Evolutionary conservation across 192 early-diverging fungal genomes (phyloP).

Genomic region (Gryganskiella cystojenkinii): DNA sequence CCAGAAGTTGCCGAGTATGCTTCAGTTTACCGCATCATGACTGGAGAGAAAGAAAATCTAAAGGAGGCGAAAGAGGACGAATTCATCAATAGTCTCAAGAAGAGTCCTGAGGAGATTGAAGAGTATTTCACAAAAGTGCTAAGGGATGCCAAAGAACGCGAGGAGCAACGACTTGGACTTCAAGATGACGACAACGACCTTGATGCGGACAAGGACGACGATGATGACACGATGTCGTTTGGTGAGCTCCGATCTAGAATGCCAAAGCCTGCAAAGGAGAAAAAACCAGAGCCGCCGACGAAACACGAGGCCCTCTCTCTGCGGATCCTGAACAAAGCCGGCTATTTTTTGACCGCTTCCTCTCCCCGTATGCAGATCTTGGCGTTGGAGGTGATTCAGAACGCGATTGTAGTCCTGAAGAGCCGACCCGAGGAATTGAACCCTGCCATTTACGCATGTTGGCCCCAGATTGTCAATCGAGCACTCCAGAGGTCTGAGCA

Average conservation of each 20-base stretch:
- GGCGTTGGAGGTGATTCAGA: constrained; percentile 52
- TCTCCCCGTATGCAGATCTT: constrained; percentile 57
- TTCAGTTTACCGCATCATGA: constrained; percentile 12
- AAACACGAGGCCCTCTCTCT: constrained; percentile 55
- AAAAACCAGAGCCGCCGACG: constrained; percentile 31
- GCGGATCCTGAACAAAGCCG: constrained; percentile 58
- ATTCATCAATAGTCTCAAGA: constrained; percentile 12
- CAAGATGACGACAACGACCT: not conserved
- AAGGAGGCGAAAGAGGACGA: not conserved
- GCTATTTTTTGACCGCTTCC: constrained; percentile 61
- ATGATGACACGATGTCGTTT: constrained; percentile 19
- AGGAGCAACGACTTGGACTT: constrained; percentile 17
- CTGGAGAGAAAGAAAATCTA: not conserved
- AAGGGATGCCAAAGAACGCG: constrained; percentile 22
- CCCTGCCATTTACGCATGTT: constrained; percentile 58
- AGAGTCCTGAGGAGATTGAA: constrained; percentile 32
- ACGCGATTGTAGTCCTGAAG: constrained; percentile 50
- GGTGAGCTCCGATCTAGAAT: constrained; percentile 16
- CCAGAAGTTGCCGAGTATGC: not conserved
- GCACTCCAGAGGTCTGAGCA: constrained; percentile 23
- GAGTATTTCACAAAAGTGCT: constrained; percentile 26
- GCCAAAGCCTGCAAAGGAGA: constrained; percentile 9
- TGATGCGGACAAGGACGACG: constrained; percentile 14
- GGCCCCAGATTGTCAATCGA: constrained; percentile 59
- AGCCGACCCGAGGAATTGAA: constrained; percentile 54